A percentile compares a stretch with the other conserved stretches of the same genome.
phyloP scores from a whole-genome alignment of 2,329 filamentous ascomycete species.

The Xylaria polymorpha region DNA sequence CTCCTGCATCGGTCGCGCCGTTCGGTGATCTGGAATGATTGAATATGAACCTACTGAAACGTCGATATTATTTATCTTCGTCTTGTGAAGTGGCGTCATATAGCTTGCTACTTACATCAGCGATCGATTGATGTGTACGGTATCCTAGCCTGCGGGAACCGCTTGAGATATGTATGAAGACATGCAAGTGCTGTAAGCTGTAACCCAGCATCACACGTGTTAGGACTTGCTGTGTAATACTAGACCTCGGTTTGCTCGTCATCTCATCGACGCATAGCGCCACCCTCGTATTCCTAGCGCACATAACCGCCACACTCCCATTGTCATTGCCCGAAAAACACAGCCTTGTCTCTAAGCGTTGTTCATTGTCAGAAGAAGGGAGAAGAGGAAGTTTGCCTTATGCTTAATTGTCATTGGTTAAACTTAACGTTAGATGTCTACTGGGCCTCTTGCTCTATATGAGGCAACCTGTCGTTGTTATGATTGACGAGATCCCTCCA shows the following conservation, averaged over 20 bases:
- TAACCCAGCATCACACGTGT: not conserved
- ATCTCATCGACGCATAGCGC: constrained; percentile 1
- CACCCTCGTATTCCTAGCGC: constrained; percentile 6
- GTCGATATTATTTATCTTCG: constrained; percentile 22
- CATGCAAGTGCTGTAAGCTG: not conserved
- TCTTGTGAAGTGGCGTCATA: not conserved
- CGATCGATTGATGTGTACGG: not conserved
- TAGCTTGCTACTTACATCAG: not conserved
- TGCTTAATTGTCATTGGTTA: not conserved
- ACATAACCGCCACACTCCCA: not conserved
- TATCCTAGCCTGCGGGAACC: not conserved
- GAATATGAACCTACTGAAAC: constrained; percentile 4
- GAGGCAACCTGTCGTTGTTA: not conserved
- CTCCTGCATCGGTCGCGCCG: constrained; percentile 27
- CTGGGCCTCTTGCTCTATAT: not conserved
- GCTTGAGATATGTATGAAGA: not conserved
- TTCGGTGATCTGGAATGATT: constrained; percentile 11
- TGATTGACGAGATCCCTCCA: not conserved
- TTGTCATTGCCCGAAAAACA: not conserved
- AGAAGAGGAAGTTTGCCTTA: not conserved
- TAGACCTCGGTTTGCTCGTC: not conserved
- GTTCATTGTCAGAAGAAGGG: not conserved
- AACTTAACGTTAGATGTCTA: not conserved
- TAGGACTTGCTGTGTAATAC: not conserved
- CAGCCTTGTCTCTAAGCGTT: not conserved